Percentiles rank a stretch among this genome's conserved stretches.
These are phyloP conservation scores for Hymenoscyphus fructigenus DNA, from an alignment of 2,329 filamentous ascomycete genomes.

Conservation along the genomic window DNA sequence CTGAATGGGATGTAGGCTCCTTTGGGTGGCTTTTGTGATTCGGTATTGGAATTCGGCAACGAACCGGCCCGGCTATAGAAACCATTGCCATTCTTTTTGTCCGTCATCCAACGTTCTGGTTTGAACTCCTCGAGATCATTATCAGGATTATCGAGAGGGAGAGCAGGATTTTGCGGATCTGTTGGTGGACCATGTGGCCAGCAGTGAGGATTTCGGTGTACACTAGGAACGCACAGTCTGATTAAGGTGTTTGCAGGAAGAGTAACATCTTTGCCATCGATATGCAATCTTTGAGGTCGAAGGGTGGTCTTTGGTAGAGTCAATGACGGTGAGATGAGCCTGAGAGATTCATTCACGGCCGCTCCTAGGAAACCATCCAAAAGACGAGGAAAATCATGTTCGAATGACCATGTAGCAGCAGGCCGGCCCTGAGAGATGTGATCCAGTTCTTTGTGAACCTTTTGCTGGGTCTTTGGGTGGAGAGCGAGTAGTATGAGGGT, in stretches of 20 bases:
- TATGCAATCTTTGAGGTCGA: slow-evolving; percentile 51
- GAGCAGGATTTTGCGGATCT: slow-evolving; percentile 36
- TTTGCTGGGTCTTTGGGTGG: slow-evolving; percentile 60
- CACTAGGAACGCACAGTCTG: slow-evolving; percentile 54
- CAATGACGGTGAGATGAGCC: slow-evolving; percentile 68
- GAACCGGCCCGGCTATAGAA: slow-evolving; percentile 19
- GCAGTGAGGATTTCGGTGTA: slow-evolving; percentile 68
- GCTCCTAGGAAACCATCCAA: slow-evolving; percentile 70
- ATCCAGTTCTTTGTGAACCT: slow-evolving; percentile 68
- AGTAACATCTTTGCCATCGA: slow-evolving; percentile 56
- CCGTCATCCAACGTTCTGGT: slow-evolving; percentile 67
- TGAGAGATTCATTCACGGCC: slow-evolving; percentile 73
- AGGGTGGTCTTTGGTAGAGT: slow-evolving; percentile 66
- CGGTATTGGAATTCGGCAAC: neutral
- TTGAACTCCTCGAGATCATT: slow-evolving; percentile 66
- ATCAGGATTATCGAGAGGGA: slow-evolving; percentile 20
- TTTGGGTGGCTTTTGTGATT: slow-evolving; percentile 46
- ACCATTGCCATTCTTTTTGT: slow-evolving; percentile 25
- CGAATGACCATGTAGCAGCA: slow-evolving; percentile 66
- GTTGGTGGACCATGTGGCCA: slow-evolving; percentile 55
- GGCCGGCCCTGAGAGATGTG: slow-evolving; percentile 59
- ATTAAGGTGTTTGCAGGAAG: slow-evolving; percentile 58
- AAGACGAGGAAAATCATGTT: slow-evolving; percentile 61
- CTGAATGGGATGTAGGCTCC: slow-evolving; percentile 59
- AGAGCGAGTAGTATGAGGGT: slow-evolving; percentile 67